Base-by-base conservation (phyloP, 805 yeast species). In the Saturnispora halmiae region DNA sequence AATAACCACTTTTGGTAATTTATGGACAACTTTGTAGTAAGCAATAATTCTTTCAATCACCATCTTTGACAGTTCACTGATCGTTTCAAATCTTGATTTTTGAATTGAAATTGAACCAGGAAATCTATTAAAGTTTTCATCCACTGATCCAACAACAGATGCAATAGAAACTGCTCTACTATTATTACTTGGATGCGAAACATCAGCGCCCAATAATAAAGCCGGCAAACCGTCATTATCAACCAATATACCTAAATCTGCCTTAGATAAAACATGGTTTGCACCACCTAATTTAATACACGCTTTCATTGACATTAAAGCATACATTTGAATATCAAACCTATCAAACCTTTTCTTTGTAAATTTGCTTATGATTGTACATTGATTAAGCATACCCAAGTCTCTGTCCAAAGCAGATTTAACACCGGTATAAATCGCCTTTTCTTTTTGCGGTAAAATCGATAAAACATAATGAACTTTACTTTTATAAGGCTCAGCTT, bases 281-380 rank as follows among this genome's bases (percentile, higher is more conserved):
- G 46, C 38, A 31, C 63, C 63, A 24, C 63, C 63, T 13, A 58
- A 46, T 36, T 58, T 58, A 19, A 53, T 44, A 41, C 60, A 58
- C 9, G 59, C 43, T 45, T 58, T 58, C 56, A 58, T 53, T 15
- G 56, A 51, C 45, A 58, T 58, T 28, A 59, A 50, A 6, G 61
- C 61, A 36, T 54, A 52, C 52, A 59, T 59, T 36, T 52, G 47
- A 11, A 42, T 25, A 44, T 52, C 56, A 42, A 52, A 59, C 40
- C 47, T 45, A 38, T 48, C 48, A 40, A 52, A 47, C 14, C 37
- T 45, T 28, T 38, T 46, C 34, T 46, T 54, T 18, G 55, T 47
- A 24, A 59, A 55, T 37, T 58, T 58, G 36, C 47, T 48, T 16
- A 48, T 43, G 33, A 53, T 44, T 18, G 56, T 54, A 44, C 61